Evolutionary conservation across 208 protist genomes (phyloP).

Genomic region (Crithidia brevicula): DNA sequence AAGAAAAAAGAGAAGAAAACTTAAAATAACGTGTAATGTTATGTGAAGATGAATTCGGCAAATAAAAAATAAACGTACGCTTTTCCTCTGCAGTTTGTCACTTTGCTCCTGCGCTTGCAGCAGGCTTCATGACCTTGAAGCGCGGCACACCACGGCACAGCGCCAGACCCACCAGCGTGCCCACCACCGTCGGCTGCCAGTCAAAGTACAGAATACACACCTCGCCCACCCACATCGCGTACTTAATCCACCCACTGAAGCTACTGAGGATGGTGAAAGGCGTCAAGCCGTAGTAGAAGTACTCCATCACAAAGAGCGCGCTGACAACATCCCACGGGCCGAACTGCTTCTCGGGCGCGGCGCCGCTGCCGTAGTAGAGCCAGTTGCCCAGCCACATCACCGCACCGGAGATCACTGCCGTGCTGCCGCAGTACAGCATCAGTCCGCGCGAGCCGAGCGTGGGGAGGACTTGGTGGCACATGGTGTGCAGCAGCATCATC

Average conservation of each 20-base stretch:
- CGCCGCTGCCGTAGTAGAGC: slow-evolving; percentile 48
- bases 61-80: slow-evolving; percentile 14
- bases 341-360: slow-evolving; percentile 84
- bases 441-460: slow-evolving; percentile 70
- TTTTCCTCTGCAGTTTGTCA: not conserved
- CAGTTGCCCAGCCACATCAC: slow-evolving; percentile 74
- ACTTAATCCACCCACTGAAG: slow-evolving; percentile 90
- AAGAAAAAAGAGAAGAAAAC: slow-evolving; percentile 34
- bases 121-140: slow-evolving; percentile 46
- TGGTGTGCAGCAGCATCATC: slow-evolving; percentile 91
- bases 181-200: slow-evolving; percentile 86
- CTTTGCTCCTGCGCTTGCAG: slow-evolving; percentile 28
- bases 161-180: slow-evolving; percentile 65
- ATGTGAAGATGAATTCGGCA: slow-evolving; percentile 4
- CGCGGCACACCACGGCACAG: slow-evolving; percentile 74
- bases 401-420: slow-evolving; percentile 77
- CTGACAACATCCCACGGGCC: slow-evolving; percentile 90
- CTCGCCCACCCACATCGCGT: slow-evolving; percentile 86
- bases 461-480: slow-evolving; percentile 79
- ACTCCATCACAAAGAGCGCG: slow-evolving; percentile 85
- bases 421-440: slow-evolving; percentile 59
- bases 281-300: slow-evolving; percentile 71
- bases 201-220: slow-evolving; percentile 91
- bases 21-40: slow-evolving; percentile 4
- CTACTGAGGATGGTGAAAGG: slow-evolving; percentile 78